These are phyloP conservation scores for Eudorina sp. DNA, from an alignment of 139 green algal species.

Conservation along the genomic window DNA sequence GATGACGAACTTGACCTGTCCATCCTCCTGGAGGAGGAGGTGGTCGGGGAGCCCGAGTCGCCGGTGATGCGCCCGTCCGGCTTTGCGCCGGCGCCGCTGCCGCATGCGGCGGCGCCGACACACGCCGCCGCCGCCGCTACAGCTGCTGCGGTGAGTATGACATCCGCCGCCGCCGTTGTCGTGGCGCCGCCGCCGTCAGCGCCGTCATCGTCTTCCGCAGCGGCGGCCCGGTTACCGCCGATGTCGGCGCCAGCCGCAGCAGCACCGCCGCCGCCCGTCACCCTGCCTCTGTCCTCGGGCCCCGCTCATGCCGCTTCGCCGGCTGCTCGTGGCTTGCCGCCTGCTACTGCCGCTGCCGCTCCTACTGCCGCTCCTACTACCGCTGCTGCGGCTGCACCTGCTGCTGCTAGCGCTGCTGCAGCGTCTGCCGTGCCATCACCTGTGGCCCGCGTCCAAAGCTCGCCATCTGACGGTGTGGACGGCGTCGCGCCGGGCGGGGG, in stretches of 20 bases:
- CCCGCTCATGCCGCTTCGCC: no score
- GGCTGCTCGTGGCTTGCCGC: no score
- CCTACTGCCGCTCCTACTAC: no score
- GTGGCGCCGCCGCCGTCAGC: neutral
- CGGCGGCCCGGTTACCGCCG: neutral
- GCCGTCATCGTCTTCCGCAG: neutral
- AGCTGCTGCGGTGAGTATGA: neutral
- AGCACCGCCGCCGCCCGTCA: no score
- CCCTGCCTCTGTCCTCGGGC: no score
- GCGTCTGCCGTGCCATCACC: neutral
- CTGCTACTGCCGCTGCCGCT: neutral
- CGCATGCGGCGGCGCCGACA: neutral
- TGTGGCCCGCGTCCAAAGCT: no score
- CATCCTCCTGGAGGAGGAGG: neutral
- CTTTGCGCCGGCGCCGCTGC: neutral
- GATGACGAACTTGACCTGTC: slow-evolving; percentile 34
- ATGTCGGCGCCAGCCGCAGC: neutral
- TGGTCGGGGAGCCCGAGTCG: neutral
- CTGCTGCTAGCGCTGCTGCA: neutral
- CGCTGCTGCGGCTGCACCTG: no score
- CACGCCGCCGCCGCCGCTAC: neutral
- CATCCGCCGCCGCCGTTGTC: neutral
- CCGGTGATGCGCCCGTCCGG: neutral
- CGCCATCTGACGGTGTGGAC: neutral
- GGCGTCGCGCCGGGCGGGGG: neutral